Evolutionary conservation across 352 stramenopile species (phyloP).

Genomic region (Phytophthora pinifolia): DNA sequence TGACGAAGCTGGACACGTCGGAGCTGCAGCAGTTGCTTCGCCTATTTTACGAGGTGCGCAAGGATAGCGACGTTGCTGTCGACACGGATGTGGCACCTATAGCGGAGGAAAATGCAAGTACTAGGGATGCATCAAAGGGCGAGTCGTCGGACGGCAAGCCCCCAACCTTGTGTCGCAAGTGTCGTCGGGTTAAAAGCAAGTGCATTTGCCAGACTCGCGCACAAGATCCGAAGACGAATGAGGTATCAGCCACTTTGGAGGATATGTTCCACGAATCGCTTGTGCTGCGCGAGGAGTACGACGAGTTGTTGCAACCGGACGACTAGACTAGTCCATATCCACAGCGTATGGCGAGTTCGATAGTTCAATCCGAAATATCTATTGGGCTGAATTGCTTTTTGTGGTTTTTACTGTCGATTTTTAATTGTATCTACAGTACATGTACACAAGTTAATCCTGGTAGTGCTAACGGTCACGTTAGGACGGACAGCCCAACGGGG

Average conservation of each 20-base stretch:
- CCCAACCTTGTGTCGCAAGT: slow-evolving; percentile 68
- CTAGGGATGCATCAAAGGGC: slow-evolving; percentile 14
- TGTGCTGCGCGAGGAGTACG: slow-evolving; percentile 64
- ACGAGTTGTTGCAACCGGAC: slow-evolving; percentile 63
- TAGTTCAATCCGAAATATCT: slow-evolving; percentile 15
- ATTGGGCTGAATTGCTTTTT: too few relatives aligned
- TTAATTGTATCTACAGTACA: too few relatives aligned
- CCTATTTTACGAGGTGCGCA: slow-evolving; percentile 66
- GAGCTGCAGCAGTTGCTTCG: slow-evolving; percentile 69
- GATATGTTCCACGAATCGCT: slow-evolving; percentile 76
- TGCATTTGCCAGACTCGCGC: slow-evolving; percentile 51
- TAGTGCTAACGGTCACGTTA: too few relatives aligned
- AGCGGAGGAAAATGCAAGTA: slow-evolving; percentile 18
- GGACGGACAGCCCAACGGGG: too few relatives aligned
- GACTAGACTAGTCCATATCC: slow-evolving; percentile 8
- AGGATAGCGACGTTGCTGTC: slow-evolving; percentile 58
- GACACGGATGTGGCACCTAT: slow-evolving; percentile 51
- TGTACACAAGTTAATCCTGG: too few relatives aligned
- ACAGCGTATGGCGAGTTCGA: slow-evolving; percentile 6
- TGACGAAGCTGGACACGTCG: slow-evolving; percentile 63
- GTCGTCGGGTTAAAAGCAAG: slow-evolving; percentile 55
- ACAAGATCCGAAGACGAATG: slow-evolving; percentile 22
- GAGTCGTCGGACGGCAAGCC: slow-evolving; percentile 1
- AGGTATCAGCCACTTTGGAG: slow-evolving; percentile 54
- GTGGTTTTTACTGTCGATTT: too few relatives aligned